Percentiles rank a stretch among this genome's conserved stretches.
These are phyloP conservation scores for Malus hybrid DNA, from an alignment of 331 rosid genomes.

Conservation along the genomic window DNA sequence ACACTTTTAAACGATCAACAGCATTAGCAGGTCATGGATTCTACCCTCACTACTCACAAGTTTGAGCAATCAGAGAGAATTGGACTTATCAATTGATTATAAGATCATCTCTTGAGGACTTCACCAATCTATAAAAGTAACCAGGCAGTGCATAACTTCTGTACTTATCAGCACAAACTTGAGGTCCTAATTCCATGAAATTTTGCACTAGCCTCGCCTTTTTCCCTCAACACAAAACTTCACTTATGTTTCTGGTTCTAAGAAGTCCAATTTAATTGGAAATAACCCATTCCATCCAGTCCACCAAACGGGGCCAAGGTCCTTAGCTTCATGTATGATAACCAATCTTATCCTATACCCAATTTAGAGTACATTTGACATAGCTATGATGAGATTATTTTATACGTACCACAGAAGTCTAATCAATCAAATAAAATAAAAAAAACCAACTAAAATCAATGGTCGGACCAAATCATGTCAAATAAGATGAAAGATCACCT, in stretches of 20 bases:
- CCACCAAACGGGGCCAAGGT: too few species aligned
- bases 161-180: too few species aligned
- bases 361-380: not conserved
- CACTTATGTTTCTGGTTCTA: not conserved
- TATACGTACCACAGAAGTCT: not conserved
- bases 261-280: not conserved
- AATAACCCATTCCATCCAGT: too few species aligned
- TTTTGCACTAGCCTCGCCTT: not conserved
- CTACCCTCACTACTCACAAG: not conserved
- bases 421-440: not conserved
- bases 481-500: constrained; percentile 40
- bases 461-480: constrained; percentile 5
- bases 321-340: not conserved
- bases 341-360: not conserved
- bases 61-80: not conserved
- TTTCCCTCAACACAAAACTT: not conserved
- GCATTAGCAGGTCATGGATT: not conserved
- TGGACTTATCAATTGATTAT: not conserved
- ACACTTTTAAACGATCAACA: not conserved
- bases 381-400: not conserved
- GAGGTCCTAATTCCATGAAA: too few species aligned
- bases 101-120: too few species aligned
- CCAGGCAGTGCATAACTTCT: too few species aligned
- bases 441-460: constrained; percentile 16
- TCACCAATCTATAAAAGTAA: too few species aligned